Percentiles rank a stretch among this genome's conserved stretches.
Evolutionary conservation across 306 rosid species (phyloP).

Genomic region (Vicia faba): DNA sequence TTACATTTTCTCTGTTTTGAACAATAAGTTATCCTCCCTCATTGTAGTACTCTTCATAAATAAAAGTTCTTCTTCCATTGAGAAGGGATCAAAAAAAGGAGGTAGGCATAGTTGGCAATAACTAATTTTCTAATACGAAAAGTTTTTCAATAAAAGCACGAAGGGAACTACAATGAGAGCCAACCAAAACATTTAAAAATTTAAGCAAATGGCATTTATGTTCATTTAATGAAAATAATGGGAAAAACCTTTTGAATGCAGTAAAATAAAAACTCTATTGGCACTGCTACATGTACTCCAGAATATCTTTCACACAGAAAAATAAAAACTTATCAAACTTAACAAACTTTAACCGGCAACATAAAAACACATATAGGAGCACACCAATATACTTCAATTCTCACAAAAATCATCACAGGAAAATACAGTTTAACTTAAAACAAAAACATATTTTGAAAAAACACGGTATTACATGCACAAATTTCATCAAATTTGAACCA

Average conservation of each 20-base stretch:
- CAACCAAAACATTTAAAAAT: too few species aligned
- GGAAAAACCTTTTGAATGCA: too few species aligned
- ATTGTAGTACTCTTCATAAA: neutral
- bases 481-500: neutral
- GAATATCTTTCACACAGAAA: too few species aligned
- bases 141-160: neutral
- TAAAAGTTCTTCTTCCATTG: neutral
- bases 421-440: neutral
- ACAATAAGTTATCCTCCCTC: neutral
- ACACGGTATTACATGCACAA: neutral
- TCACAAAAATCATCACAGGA: neutral
- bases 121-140: neutral
- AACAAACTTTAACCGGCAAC: too few species aligned
- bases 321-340: too few species aligned
- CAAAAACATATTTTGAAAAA: neutral
- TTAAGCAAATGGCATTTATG: too few species aligned
- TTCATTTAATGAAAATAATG: too few species aligned
- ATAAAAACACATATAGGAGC: neutral
- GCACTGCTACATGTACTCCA: too few species aligned
- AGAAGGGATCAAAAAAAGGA: neutral
- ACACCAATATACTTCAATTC: too few species aligned
- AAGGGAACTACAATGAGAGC: too few species aligned
- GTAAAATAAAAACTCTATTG: too few species aligned
- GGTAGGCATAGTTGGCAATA: neutral
- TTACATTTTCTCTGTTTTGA: constrained; percentile 6